Percentiles rank a stretch among this genome's conserved stretches.
These are phyloP conservation scores for Microstegium vimineum DNA, from an alignment of 176 grass and related monocot species.

Conservation along the genomic window DNA sequence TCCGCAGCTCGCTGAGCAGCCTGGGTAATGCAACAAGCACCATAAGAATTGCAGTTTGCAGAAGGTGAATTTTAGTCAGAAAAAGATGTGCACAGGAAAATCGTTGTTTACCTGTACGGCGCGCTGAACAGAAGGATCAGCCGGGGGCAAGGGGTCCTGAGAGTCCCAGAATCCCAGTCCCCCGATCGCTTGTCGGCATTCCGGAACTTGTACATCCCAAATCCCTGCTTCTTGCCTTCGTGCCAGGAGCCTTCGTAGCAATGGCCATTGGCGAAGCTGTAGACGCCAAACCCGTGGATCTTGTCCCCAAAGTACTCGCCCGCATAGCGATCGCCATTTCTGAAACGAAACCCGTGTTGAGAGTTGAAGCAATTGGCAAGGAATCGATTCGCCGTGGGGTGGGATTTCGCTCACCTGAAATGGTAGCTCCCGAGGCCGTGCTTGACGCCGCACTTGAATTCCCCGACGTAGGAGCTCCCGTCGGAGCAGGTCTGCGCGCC, in stretches of 20 bases:
- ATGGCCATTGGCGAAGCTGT: conserved; percentile 58
- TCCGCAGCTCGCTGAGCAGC: conserved; percentile 40
- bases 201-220: conserved; percentile 53
- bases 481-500: conserved; percentile 51
- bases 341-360: conserved; percentile 10
- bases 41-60: conserved; percentile 27
- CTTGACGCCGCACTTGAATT: conserved; percentile 63
- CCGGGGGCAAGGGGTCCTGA: conserved; percentile 31
- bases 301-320: conserved; percentile 74
- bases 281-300: conserved; percentile 63
- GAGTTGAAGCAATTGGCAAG: neutral
- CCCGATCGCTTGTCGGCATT: conserved; percentile 49
- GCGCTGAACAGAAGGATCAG: conserved; percentile 36
- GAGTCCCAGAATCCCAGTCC: conserved; percentile 45
- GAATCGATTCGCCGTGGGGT: neutral
- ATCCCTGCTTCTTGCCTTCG: conserved; percentile 67
- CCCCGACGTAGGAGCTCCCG: conserved; percentile 60
- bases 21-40: conserved; percentile 30
- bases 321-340: conserved; percentile 55
- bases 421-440: conserved; percentile 63
- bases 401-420: conserved; percentile 41
- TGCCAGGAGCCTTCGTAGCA: conserved; percentile 79
- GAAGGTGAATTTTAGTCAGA: neutral
- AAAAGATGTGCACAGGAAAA: neutral
- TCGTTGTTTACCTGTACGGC: conserved; percentile 45